These are phyloP conservation scores for Agastache rugosa DNA, from an alignment of 257 asterid genomes.

Conservation along the genomic window DNA sequence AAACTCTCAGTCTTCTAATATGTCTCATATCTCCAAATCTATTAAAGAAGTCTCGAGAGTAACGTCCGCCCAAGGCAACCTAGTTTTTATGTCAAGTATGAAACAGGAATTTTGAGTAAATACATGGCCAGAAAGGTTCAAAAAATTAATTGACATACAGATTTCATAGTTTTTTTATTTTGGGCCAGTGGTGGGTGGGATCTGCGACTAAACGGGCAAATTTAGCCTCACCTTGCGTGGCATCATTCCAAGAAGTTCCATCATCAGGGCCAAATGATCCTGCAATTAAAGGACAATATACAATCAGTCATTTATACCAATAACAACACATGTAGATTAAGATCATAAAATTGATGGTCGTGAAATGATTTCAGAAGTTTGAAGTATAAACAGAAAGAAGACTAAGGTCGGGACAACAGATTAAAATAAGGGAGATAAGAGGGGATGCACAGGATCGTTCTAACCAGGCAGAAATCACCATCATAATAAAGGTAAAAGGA, in stretches of 20 bases:
- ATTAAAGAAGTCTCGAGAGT: conserved; percentile 88
- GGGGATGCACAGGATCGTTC: not conserved
- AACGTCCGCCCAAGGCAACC: conserved; percentile 93
- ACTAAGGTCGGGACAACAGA: not conserved
- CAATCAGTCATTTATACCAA: not conserved
- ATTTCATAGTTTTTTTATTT: not conserved
- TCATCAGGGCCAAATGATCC: conserved; percentile 99
- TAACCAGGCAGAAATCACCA: not conserved
- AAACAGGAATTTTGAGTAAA: conserved; percentile 30
- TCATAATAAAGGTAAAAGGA: not conserved
- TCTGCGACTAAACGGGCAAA: conserved; percentile 8
- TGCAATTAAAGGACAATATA: conserved; percentile 35
- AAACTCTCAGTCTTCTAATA: conserved; percentile 75
- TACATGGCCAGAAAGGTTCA: conserved; percentile 2
- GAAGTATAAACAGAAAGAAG: not conserved
- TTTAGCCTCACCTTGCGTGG: conserved; percentile 81
- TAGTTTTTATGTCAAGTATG: conserved; percentile 29
- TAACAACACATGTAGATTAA: not conserved
- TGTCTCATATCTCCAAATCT: conserved; percentile 92
- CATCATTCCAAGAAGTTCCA: conserved; percentile 99
- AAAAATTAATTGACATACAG: conserved; percentile 8
- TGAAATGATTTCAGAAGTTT: not conserved
- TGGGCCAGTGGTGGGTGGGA: not conserved
- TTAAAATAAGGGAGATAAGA: not conserved
- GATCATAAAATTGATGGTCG: not conserved